These are phyloP conservation scores for Pythium phragmitis DNA, from an alignment of 352 stramenopile genomes.

Conservation along the genomic window DNA sequence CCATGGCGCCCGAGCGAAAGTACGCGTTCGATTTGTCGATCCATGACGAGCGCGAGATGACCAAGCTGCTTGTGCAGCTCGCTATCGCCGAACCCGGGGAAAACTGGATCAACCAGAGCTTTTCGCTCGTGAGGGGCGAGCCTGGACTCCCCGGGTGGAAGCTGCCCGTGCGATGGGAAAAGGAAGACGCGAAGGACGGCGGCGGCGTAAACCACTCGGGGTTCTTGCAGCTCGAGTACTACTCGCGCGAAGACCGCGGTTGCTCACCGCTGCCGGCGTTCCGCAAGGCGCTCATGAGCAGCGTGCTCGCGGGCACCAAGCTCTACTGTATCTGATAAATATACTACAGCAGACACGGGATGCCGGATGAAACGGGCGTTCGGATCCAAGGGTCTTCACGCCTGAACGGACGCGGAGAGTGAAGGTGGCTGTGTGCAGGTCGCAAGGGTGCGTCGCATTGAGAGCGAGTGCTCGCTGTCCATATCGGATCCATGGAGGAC, in stretches of 20 bases:
- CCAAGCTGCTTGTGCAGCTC: slow-evolving; percentile 74
- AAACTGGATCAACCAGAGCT: slow-evolving; percentile 85
- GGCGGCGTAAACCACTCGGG: slow-evolving; percentile 63
- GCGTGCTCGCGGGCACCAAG: slow-evolving; percentile 64
- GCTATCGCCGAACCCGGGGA: slow-evolving; percentile 79
- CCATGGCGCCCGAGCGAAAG: slow-evolving; percentile 59
- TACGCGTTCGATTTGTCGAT: slow-evolving; percentile 74
- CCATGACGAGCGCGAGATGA: slow-evolving; percentile 75
- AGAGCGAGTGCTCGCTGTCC: background rate
- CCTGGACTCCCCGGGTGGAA: slow-evolving; percentile 77
- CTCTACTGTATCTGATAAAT: slow-evolving; percentile 57
- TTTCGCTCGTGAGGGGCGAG: slow-evolving; percentile 47
- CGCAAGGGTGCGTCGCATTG: background rate
- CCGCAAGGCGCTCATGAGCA: slow-evolving; percentile 56
- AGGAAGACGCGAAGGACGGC: slow-evolving; percentile 67
- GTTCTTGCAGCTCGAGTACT: slow-evolving; percentile 75
- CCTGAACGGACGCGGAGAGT: slow-evolving; percentile 4
- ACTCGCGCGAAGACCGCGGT: slow-evolving; percentile 59
- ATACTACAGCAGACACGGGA: background rate
- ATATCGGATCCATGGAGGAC: background rate
- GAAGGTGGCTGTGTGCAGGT: background rate
- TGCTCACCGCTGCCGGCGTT: slow-evolving; percentile 55
- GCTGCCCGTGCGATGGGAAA: slow-evolving; percentile 73
- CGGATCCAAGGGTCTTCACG: background rate
- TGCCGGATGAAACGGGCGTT: slow-evolving; percentile 5